A percentile compares a stretch with the other conserved stretches of the same genome.
These are phyloP conservation scores for Saitozyma sp. DNA, from an alignment of 768 basidiomycete species.

Conservation along the genomic window DNA sequence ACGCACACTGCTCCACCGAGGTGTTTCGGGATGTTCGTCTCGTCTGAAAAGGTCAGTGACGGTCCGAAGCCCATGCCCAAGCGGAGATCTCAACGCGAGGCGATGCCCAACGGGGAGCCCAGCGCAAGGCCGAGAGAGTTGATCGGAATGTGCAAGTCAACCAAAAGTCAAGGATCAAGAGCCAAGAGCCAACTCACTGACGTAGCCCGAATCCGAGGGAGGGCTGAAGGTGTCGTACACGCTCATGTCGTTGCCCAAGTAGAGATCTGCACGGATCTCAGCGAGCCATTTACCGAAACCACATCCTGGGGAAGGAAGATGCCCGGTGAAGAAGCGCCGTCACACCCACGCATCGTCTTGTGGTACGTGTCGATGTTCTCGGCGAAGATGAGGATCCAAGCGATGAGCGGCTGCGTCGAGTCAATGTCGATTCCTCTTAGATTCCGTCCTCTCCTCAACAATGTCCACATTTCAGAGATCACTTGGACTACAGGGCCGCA, in stretches of 20 bases:
- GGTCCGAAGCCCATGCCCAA: not conserved
- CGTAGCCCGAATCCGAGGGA: constrained; percentile 10
- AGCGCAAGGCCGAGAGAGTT: too few species aligned
- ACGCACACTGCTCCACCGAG: constrained; percentile 43
- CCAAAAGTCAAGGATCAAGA: too few species aligned
- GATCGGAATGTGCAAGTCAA: too few species aligned
- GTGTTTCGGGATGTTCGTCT: constrained; percentile 47
- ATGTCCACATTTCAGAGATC: not conserved
- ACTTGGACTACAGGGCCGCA: too few species aligned
- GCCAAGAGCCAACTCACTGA: constrained; percentile 9
- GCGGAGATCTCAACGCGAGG: not conserved
- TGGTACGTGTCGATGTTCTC: constrained; percentile 33
- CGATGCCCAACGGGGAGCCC: too few species aligned
- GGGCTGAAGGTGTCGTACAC: constrained; percentile 21
- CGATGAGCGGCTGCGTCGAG: constrained; percentile 11
- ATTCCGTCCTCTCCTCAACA: not conserved
- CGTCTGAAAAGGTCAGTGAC: constrained; percentile 12
- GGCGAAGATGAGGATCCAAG: constrained; percentile 37
- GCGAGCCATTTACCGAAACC: too few species aligned
- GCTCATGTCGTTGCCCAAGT: constrained; percentile 28
- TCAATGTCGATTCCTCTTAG: not conserved
- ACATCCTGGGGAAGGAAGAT: too few species aligned
- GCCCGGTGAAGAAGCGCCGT: too few species aligned
- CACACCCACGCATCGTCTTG: constrained; percentile 28
- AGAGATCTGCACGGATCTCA: constrained; percentile 14